These are phyloP conservation scores for Ulota crispa DNA, from an alignment of 225 moss, liverwort and hornwort species.

Conservation along the genomic window DNA sequence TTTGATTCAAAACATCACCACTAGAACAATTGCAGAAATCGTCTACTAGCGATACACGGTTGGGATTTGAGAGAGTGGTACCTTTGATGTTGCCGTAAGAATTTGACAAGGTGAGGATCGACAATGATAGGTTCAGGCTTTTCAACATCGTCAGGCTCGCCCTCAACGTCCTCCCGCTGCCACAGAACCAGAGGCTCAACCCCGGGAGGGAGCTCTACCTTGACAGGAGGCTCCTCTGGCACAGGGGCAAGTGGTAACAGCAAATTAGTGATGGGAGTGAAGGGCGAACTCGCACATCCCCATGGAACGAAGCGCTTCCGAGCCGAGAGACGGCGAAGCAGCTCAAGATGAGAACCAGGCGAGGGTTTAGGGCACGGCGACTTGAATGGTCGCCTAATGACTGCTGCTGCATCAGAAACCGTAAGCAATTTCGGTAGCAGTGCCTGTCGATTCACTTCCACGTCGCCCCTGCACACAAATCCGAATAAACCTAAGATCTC, in stretches of 20 bases:
- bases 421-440: constrained; percentile 81
- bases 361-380: constrained; percentile 73
- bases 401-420: constrained; percentile 82
- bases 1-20: background rate
- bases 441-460: constrained; percentile 79
- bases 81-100: constrained; percentile 91
- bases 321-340: constrained; percentile 77
- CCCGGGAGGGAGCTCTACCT: constrained; percentile 81
- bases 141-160: constrained; percentile 45
- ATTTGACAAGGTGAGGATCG: constrained; percentile 78
- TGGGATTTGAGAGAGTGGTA: constrained; percentile 15
- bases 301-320: constrained; percentile 95
- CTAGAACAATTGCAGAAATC: background rate
- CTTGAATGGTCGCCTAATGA: constrained; percentile 87
- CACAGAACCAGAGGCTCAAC: constrained; percentile 88
- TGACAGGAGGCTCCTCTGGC: constrained; percentile 44
- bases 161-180: constrained; percentile 66
- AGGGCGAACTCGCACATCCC: constrained; percentile 65
- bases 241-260: constrained; percentile 47
- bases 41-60: background rate
- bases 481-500: background rate
- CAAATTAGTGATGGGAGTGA: constrained; percentile 65
- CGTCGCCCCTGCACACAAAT: constrained; percentile 67
- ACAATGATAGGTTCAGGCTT: constrained; percentile 62
- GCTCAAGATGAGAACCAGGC: constrained; percentile 59